Percentiles rank a stretch among this genome's conserved stretches.
Evolutionary conservation across 805 yeast species (phyloP).

Genomic region (Cyberlindnera samutprakarnensis): DNA sequence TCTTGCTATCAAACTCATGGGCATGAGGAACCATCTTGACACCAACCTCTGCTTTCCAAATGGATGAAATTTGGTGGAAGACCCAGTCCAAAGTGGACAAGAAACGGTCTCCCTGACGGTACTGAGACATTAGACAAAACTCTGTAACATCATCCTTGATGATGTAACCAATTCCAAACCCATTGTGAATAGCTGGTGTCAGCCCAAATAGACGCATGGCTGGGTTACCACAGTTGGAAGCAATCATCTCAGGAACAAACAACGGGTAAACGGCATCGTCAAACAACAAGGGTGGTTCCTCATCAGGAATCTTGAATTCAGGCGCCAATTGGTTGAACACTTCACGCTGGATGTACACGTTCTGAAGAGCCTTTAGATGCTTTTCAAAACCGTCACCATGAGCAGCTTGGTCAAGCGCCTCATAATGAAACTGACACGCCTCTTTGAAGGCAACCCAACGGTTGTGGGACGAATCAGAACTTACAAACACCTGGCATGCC

Average conservation of each 20-base stretch:
- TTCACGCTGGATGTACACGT: constrained; percentile 44
- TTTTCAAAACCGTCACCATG: constrained; percentile 65
- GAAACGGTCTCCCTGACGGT: constrained; percentile 76
- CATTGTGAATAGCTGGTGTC: constrained; percentile 83
- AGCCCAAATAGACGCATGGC: constrained; percentile 82
- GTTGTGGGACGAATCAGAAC: constrained; percentile 37
- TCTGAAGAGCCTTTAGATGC: constrained; percentile 58
- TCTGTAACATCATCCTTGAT: constrained; percentile 75
- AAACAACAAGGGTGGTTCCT: constrained; percentile 37
- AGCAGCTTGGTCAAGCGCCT: constrained; percentile 43
- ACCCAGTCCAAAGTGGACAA: constrained; percentile 68
- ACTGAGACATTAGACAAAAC: constrained; percentile 80
- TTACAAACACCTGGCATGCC: constrained; percentile 56
- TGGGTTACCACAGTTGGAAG: constrained; percentile 88
- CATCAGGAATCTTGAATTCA: constrained; percentile 26
- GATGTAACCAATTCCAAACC: constrained; percentile 89
- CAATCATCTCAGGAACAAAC: constrained; percentile 34
- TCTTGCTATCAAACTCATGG: constrained; percentile 29
- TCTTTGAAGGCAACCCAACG: constrained; percentile 44
- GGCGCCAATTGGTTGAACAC: constrained; percentile 39
- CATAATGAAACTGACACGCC: constrained; percentile 45
- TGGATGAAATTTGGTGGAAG: constrained; percentile 47
- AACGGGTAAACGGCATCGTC: constrained; percentile 31
- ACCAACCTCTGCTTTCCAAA: constrained; percentile 28
- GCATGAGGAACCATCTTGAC: constrained; percentile 20